Percentiles rank a stretch among this genome's conserved stretches.
Conservation (phyloP, 495 filamentous ascomycete genomes). For the Talaromyces adpressus region DNA sequence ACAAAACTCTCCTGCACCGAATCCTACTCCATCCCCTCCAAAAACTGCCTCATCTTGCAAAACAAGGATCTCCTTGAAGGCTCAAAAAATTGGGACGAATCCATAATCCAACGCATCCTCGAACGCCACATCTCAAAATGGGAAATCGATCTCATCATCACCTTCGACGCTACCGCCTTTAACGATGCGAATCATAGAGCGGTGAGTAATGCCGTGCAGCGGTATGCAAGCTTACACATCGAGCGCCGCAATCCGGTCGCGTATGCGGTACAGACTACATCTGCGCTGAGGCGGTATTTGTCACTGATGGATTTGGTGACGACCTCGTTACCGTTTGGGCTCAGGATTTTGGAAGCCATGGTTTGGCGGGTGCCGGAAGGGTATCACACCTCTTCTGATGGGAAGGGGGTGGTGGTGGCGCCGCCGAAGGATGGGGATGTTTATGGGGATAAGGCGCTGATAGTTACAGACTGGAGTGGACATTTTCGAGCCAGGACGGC, state of each 20-base stretch:
- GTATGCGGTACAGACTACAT: conserved; percentile 26
- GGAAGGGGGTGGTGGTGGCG: neutral
- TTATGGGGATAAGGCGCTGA: conserved; percentile 19
- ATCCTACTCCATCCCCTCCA: conserved; percentile 19
- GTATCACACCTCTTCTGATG: neutral
- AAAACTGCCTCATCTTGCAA: conserved; percentile 27
- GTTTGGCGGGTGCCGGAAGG: conserved; percentile 15
- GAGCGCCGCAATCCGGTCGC: conserved; percentile 20
- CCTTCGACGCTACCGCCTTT: conserved; percentile 33
- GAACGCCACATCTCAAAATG: conserved; percentile 27
- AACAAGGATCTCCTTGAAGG: conserved; percentile 24
- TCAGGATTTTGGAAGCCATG: conserved; percentile 27
- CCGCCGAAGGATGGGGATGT: conserved; percentile 11
- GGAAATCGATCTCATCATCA: conserved; percentile 36
- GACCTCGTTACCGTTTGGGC: conserved; percentile 26
- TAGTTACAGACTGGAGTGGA: conserved; percentile 26
- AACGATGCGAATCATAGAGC: conserved; percentile 33
- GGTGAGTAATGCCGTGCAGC: conserved; percentile 33
- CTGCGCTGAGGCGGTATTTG: conserved; percentile 29
- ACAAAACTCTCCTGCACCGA: conserved; percentile 26
- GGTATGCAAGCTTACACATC: neutral
- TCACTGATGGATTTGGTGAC: conserved; percentile 29
- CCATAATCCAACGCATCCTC: conserved; percentile 21
- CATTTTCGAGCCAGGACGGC: conserved; percentile 25
- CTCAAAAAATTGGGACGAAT: conserved; percentile 27